These are phyloP conservation scores for Colletotrichum somersetense DNA, from an alignment of 2,329 filamentous ascomycete species.

Conservation along the genomic window DNA sequence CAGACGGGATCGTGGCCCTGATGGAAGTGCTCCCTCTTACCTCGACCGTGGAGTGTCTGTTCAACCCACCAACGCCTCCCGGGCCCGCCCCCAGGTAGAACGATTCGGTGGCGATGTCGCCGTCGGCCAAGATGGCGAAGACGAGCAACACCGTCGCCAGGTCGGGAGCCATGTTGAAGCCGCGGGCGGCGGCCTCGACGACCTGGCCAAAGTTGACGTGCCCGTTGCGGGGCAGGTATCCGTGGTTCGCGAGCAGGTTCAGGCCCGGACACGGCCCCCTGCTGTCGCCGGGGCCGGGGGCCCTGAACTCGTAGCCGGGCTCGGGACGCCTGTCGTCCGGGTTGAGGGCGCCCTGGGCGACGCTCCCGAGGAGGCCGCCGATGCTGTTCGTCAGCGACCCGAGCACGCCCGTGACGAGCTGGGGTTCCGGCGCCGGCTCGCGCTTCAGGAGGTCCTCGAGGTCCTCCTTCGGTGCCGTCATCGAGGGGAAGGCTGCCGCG, in stretches of 20 bases:
- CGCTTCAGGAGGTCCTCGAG: slow-evolving; percentile 24
- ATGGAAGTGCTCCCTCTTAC: not conserved
- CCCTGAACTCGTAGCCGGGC: slow-evolving; percentile 30
- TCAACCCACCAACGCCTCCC: slow-evolving; percentile 29
- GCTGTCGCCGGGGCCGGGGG: slow-evolving; percentile 20
- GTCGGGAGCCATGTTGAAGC: slow-evolving; percentile 33
- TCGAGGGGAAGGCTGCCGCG: slow-evolving; percentile 27
- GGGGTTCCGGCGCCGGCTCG: slow-evolving; percentile 21
- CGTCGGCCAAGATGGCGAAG: slow-evolving; percentile 8
- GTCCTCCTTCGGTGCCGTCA: slow-evolving; percentile 4
- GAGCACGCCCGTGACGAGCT: slow-evolving; percentile 6
- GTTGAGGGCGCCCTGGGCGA: slow-evolving; percentile 24
- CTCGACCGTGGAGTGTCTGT: slow-evolving; percentile 37
- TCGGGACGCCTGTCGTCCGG: slow-evolving; percentile 26
- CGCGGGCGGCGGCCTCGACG: slow-evolving; percentile 30
- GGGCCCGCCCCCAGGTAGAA: slow-evolving; percentile 31
- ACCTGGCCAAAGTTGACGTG: slow-evolving; percentile 38
- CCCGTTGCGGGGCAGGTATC: slow-evolving; percentile 57
- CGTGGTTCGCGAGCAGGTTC: slow-evolving; percentile 60
- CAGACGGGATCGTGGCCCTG: not conserved
- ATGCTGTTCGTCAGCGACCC: slow-evolving; percentile 20
- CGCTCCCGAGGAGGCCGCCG: slow-evolving; percentile 27
- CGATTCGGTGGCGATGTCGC: slow-evolving; percentile 29
- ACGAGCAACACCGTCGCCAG: slow-evolving; percentile 22
- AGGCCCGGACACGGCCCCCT: slow-evolving; percentile 56